Evolutionary conservation across 208 protist species (phyloP).

Genomic region (Acanthamoeba polyphaga): DNA sequence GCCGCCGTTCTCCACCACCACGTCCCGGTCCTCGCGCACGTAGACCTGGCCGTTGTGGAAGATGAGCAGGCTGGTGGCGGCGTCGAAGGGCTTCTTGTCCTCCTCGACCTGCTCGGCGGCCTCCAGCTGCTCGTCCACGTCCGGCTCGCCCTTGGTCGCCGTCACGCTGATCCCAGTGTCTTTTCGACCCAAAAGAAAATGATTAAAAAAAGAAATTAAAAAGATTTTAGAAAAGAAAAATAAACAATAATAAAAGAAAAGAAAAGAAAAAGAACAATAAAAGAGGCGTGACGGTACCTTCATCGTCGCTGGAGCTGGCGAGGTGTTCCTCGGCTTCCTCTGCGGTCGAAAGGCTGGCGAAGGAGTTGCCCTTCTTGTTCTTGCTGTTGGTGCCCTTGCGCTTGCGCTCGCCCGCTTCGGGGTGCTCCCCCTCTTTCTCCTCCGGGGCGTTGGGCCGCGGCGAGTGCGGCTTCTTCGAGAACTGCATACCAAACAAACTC

Average conservation of each 20-base stretch:
- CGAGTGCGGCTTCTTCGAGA: slow-evolving; percentile 28
- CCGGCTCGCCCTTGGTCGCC: not conserved
- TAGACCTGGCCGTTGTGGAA: slow-evolving; percentile 52
- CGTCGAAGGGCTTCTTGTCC: slow-evolving; percentile 50
- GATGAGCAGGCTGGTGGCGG: not conserved
- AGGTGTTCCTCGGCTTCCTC: not conserved
- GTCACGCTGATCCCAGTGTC: not conserved
- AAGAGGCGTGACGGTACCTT: no score
- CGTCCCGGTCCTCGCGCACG: slow-evolving; percentile 12
- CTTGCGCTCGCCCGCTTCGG: not conserved
- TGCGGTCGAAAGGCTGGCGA: not conserved
- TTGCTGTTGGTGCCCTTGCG: not conserved
- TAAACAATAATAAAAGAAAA: no score
- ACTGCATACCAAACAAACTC: not conserved
- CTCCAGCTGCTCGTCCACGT: not conserved
- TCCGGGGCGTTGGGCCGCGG: not conserved
- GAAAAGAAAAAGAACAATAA: no score
- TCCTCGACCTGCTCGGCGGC: not conserved
- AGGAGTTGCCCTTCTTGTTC: not conserved
- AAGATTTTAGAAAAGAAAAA: no score
- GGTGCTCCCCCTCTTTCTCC: not conserved
- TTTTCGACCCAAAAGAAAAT: not conserved
- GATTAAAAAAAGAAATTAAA: not conserved
- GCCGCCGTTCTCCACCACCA: not conserved
- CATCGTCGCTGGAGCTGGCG: not conserved